Evolutionary conservation across 306 rosid genomes (phyloP), one percentile per base, ranked within the genome.

Genomic region (Calophaca sinica): DNA sequence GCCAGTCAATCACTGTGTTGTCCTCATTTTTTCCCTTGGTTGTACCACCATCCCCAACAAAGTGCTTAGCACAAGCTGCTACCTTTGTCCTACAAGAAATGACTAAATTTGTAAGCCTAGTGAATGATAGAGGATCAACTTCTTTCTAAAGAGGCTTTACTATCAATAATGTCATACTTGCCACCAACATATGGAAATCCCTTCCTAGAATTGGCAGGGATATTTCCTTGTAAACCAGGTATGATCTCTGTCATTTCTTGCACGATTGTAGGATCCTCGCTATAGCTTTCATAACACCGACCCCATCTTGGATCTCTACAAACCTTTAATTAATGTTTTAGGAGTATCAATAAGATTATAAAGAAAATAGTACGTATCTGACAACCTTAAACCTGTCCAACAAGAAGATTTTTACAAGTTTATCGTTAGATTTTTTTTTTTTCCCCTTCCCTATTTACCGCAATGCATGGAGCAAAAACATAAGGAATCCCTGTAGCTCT

Each of bases 251-350:
- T 94, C 97, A 94, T 94, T 68, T 85, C 85, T 84, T 83, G 82
- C 75, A 94, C 97, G 73, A 94, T 81, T 78, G 76, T 82, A 79
- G 81, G 88, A 80, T 94, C 97, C 84, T 94, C 99, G 3, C 99
- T 94, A 69, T 94, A 94, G 89, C 99, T 94, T 84, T 94, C 99
- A 36, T 94, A 94, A 85, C 99, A 94, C 52, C 99, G 80, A 54
- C 99, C 99, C 99, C 99, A 94, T 83, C 99, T 89, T 29, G 99
- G 98, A 87, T 94, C 99, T 81, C 99, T 89, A 74, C 99, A 94
- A 29, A 94, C 96, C 97, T 94, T 45, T 49, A 81, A 39, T 64
- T 64, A 70, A 82, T 42, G 63, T 80, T 88, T 79, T 64, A 57
- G 57, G 70, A 39, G n/a, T 67, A 79, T 68, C 52, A 32, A n/a